Conservation (phyloP, 2,329 filamentous ascomycete species). For the Venturia effusa region DNA sequence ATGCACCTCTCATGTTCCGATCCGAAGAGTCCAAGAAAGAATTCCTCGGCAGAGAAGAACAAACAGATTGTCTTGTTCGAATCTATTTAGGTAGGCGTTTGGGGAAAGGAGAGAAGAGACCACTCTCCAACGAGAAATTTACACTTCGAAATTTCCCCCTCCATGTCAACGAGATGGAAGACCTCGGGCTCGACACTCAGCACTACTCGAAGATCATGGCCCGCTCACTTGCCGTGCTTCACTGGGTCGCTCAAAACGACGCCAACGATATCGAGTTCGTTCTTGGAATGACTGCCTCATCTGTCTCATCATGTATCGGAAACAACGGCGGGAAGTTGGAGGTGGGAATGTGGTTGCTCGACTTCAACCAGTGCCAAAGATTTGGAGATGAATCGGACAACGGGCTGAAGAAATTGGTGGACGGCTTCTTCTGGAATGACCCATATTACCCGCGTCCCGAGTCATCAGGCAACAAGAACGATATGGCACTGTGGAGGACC, state of each 20-base stretch:
- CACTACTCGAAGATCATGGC: slow-evolving; percentile 38
- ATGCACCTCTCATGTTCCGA: no score
- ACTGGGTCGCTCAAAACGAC: slow-evolving; percentile 39
- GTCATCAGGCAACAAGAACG: neutral
- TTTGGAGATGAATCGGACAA: slow-evolving; percentile 29
- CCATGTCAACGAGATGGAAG: slow-evolving; percentile 39
- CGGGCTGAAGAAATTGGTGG: slow-evolving; percentile 32
- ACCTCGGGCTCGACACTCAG: slow-evolving; percentile 24
- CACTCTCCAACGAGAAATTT: no score
- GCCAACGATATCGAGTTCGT: slow-evolving; percentile 48
- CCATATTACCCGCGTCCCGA: slow-evolving; percentile 39
- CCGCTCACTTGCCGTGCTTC: slow-evolving; percentile 38
- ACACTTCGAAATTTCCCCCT: slow-evolving; percentile 40
- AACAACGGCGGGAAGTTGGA: no score
- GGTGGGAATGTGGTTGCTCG: no score
- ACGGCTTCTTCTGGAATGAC: slow-evolving; percentile 39
- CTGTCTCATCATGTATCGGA: no score
- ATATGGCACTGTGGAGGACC: neutral
- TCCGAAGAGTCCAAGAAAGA: no score
- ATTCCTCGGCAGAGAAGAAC: neutral
- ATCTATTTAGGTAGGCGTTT: slow-evolving; percentile 34
- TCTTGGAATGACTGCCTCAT: no score
- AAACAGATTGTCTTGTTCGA: slow-evolving; percentile 37
- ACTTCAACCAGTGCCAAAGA: slow-evolving; percentile 49
- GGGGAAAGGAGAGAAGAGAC: slow-evolving; percentile 15